Base-by-base conservation (phyloP, 352 stramenopile species). In the Albugo candida region DNA sequence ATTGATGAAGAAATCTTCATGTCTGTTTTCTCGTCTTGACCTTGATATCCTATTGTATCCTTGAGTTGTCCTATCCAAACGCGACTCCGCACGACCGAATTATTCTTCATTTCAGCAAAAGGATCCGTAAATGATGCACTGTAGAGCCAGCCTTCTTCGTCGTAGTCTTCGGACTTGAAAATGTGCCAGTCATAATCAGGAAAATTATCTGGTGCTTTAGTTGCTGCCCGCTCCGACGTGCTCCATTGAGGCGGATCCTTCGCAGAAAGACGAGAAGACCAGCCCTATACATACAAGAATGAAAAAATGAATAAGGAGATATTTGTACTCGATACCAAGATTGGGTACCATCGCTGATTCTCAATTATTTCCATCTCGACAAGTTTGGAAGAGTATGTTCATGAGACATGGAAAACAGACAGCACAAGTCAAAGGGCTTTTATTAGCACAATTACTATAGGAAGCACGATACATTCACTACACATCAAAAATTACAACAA, bases 101-200 rank as follows among this genome's bases (percentile, higher is more conserved):
- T 63, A 6, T 64, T 59, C 11, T 67, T 77, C 58, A 81, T 84
- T 14, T 60, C 60, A 0, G 74, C 77, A 47, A 81, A 60, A 24
- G 76, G 62, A 13, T 78, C 70, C 10, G 61, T 53, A 53, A 91
- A 91, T n/a, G 55, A 65, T 3, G 62, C 51, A 21, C 73, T 67
- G 46, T 91, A 91, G 17, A 91, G 62, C 77, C 77, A 91, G 13
- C 77, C 77, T 53, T 91, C 76, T 36, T 78, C 68, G 41, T 91
- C 77, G 53, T 91, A 91, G 53, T 89, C 77, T 35, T 83, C 61
- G 5, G 72, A 68, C 48, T 80, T 82, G 65, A 85, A 91, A 27
- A 87, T 61, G n/a, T 65, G 59, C 77, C 77, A 91, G 14, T 65
- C 54, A 47, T 67, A 66, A 41, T 71, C 65, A n/a, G 59, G 65